Evolutionary conservation across 2,329 filamentous ascomycete genomes (phyloP), one percentile per base, ranked within the genome.

Genomic region (Sarocladium kiliense): DNA sequence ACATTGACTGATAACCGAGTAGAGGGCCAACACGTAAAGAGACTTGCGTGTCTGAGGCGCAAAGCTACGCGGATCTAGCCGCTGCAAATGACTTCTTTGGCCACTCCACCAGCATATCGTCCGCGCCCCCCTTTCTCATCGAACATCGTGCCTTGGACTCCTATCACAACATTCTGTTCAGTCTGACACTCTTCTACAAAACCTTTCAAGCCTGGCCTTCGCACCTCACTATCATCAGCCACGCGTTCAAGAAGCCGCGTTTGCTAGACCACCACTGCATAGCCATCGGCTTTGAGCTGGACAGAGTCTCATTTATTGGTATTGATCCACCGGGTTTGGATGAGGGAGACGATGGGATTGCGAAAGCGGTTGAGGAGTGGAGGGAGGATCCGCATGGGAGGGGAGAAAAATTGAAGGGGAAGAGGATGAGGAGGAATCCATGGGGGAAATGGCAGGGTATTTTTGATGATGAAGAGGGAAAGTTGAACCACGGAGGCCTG

Each of bases 151-250:
- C 92, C 0, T 84, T 93, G 1, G 92, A 97, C 69, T 93, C 88
- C 1, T 93, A 90, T 65, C 86, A 91, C 66, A 96, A 96, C 66
- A 72, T 96, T 4, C 71, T 96, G 16, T 91, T 92, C 66, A 87
- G 87, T 12, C 74, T 96, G 2, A 62, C 76, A 16, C 65, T 71
- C 34, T 84, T 82, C 63, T 71, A 72, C 58, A 58, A 65, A 36
- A 62, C 61, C 11, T 71, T 72, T 1, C 62, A 66, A 3, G 32
- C 32, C 10, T 90, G 85, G 77, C 87, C 87, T 0, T 53, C 54
- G 1, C 71, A 68, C 4, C 64, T 91, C 16, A 87, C 82, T 18
- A 74, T 91, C 19, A 74, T 91, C 39, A 86, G 84, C 60, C 86
- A 90, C 64, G 81, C 71, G 5, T 91, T 91, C 70, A 91, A 91